Evolutionary conservation across 2,329 filamentous ascomycete genomes (phyloP), one percentile per base, ranked within the genome.

Genomic region (Xylaria hypoxylon): DNA sequence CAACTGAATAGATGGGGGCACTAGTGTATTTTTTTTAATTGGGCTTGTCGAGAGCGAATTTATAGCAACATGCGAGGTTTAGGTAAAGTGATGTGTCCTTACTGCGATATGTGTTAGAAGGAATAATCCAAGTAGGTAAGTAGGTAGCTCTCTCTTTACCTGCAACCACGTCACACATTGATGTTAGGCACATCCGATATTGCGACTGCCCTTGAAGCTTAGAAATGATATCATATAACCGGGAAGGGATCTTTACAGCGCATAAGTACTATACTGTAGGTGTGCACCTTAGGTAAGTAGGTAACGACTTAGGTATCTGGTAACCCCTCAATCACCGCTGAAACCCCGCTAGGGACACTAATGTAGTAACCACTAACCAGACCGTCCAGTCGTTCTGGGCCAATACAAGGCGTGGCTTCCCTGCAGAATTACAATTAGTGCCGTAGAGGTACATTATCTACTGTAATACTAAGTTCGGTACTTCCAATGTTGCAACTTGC

Each of bases 161-260:
- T 33, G 31, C 7, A 33, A 33, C 31, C 35, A 38, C 35, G 35
- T 38, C 35, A 38, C 35, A 38, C n/a, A 38, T 3, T 5, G 28
- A 8, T 38, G 35, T 38, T 38, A 38, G 10, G 10, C 15, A 38
- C 35, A 13, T 38, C 10, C 10, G 35, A 38, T 15, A 15, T 15
- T 38, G 40, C 8, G 38, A n/a, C 35, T 45, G 13, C 42, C 5
- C 26, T 42, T 38, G 42, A 31, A 48, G 60, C 60, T 63, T 59
- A 59, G 53, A 48, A 59, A 64, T 64, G 61, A 64, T 64, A 64
- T 64, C 61, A 64, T 64, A 38, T 52, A 38, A 38, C 35, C 2
- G 5, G 5, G 35, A 38, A 13, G 35, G 35, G 35, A 38, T 11
- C 35, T 38, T 5, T 38, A 15, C 10, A 15, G 13, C 10, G 13